Base-by-base conservation (phyloP, 2,329 filamentous ascomycete genomes). In the Trematosphaeria pertusa region DNA sequence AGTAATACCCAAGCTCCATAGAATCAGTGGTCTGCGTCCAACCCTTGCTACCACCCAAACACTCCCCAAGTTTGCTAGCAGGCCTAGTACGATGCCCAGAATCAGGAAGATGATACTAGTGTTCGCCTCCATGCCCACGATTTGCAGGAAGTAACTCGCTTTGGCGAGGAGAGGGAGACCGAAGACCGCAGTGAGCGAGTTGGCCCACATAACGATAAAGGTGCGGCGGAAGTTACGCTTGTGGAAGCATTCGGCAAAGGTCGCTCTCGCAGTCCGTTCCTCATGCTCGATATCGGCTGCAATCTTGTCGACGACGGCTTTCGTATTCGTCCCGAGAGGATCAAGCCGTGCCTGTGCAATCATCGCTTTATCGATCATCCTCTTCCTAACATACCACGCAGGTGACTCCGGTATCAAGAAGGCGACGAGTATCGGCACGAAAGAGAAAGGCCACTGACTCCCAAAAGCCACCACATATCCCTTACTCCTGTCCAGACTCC, bases 351-450 rank as follows among this genome's bases (percentile, higher is more conserved):
- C 72, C 58, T 82, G 78, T 11, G 79, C 73, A 46, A 68, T 65
- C 48, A 78, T 62, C 1, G 78, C 75, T 36, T 77, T 59, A 1
- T 66, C 65, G 9, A 74, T 59, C 5, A 62, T 61, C 3, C 65
- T 67, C 41, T 73, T 75, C 3, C 77, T 73, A 1, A 83, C 62
- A 1, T 79, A 67, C 48, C 75, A 81, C 0, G 77, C 70, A 0
- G 81, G 81, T 10, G 75, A 79, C 50, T 83, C 80, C 0, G 80
- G 80, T 24, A 82, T 71, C 34, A 78, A 31, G 22, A 77, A 56
- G 0, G 78, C 69, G 12, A 78, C 59, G 14, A 75, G 3, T 11
- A 81, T 61, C 0, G 78, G 73, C 1, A 78, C 49, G 5, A 70
- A 64, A 0, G 75, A 73, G 50, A 74, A 77, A 0, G 72, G 63